Evolutionary conservation across 768 basidiomycete species (phyloP), one percentile per base, ranked within the genome.

Genomic region (Collybia nuda): DNA sequence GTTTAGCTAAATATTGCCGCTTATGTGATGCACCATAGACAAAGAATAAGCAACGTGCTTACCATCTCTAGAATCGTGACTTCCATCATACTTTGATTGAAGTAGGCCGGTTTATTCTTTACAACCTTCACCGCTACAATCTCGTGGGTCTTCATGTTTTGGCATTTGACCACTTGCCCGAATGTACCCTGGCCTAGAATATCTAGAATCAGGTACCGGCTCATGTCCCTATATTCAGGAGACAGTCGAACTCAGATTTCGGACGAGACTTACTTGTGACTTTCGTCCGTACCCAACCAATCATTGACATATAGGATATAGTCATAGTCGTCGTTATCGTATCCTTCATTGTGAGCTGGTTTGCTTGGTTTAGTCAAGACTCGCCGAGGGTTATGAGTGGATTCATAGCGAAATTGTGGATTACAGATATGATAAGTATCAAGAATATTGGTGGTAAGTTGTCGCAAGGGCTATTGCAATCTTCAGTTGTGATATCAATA

Each of bases 51-150:
- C 26, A n/a, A n/a, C 48, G 38, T 6, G 79, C 90, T 54, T 48
- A 95, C 95, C 71, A 98, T 74, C 67, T 98, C 93, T 40, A 99
- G 76, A 54, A 99, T 98, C 1, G 94, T 97, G 22, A 98, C 96
- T 70, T 99, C 97, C 97, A 99, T 99, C 90, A 97, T 98, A 68
- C 90, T 93, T 72, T 99, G 97, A 65, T 98, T 98, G 70, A 97
- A 94, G 74, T 99, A 99, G 0, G 97, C 97, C 5, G 96, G 97
- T 70, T 98, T 99, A 71, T 99, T 99, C 77, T 99, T 99, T 57
- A 99, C 93, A 6, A 99, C 97, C 71, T 98, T 99, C 54, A 99
- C 97, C 19, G 97, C 97, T 39, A 97, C 93, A 48, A 98, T 92
- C 66, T 98, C 96, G 69, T 98, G 94, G 24, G 93, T 97, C 75